Evolutionary conservation across 306 rosid genomes (phyloP), one percentile per base, ranked within the genome.

Genomic region (Cyclanthera cordifolia): DNA sequence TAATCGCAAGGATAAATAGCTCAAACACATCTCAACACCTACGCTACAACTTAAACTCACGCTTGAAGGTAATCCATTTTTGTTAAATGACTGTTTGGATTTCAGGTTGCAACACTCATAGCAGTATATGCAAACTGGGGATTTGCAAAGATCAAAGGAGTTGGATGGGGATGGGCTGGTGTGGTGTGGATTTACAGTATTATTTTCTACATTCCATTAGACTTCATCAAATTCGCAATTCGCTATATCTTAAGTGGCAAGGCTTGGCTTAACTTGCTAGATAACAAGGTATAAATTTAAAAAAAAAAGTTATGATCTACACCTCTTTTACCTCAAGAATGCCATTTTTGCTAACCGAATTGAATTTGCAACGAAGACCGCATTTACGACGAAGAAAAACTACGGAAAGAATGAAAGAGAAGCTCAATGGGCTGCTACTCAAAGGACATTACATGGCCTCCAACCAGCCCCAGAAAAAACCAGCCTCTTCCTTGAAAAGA

Each of bases 151-250:
- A 90, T 93, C 12, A 50, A 86, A 50, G 98, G 98, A 67, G 61
- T 75, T 57, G 96, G 92, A 56, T 93, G 98, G 98, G 98, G 98
- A 71, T 93, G 98, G 98, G 98, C 98, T 27, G 98, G 96, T 79
- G 98, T 93, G 70, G 82, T 93, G 74, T 93, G 98, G 98, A 73
- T 93, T 72, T 93, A 93, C 86, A 93, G 96, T 49, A 7, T 90
- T 81, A 86, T 93, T 41, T 86, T 86, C 87, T 93, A 89, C 73
- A 16, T 87, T 74, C 98, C 96, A 14, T 95, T 93, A 8, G 98
- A 93, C 71, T 0, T 87, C 0, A 39, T 93, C 78, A 93, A 93
- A 76, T 93, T 93, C 45, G 77, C 90, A 76, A 93, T 70, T 75
- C 96, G 96, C 47, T 93, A 93, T 79, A 78, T 89, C 80, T 82